phyloP scores from a whole-genome alignment of 495 filamentous ascomycete species.

The Xylaria nigripes region DNA sequence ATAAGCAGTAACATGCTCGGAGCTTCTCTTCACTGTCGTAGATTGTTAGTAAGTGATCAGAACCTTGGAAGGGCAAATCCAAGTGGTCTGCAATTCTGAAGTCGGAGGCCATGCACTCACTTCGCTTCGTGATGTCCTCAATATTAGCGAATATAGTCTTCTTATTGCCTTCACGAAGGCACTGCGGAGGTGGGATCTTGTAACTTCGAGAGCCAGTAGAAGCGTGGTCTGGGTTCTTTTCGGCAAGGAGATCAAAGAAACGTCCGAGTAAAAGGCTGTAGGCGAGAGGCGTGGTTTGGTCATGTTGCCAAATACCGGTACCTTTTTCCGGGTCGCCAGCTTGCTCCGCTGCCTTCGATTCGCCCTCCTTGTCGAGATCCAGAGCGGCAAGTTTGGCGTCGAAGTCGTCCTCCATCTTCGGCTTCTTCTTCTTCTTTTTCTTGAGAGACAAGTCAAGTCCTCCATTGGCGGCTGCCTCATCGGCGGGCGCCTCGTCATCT shows the following conservation, averaged over 20 bases:
- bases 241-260: conserved; percentile 87
- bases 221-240: conserved; percentile 89
- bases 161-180: conserved; percentile 98
- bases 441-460: conserved; percentile 76
- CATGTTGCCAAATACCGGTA: conserved; percentile 89
- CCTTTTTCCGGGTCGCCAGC: conserved; percentile 77
- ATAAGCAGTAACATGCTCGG: conserved; percentile 95
- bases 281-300: conserved; percentile 62
- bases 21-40: conserved; percentile 70
- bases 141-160: conserved; percentile 99
- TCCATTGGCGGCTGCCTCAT: conserved; percentile 46
- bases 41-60: conserved; percentile 48
- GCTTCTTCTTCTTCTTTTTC: conserved; percentile 97
- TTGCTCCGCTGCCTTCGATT: conserved; percentile 42
- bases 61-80: neutral
- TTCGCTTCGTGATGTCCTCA: conserved; percentile 69
- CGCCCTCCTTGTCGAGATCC: conserved; percentile 76
- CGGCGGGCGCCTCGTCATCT: conserved; percentile 47
- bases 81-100: neutral
- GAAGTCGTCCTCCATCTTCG: conserved; percentile 54
- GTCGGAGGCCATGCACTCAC: neutral
- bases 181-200: conserved; percentile 99
- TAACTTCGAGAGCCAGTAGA: conserved; percentile 84
- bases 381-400: conserved; percentile 54
- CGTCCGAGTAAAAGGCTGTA: conserved; percentile 78